Conservation (phyloP, 1,284 basidiomycete species). For the Sutorius eximius region DNA sequence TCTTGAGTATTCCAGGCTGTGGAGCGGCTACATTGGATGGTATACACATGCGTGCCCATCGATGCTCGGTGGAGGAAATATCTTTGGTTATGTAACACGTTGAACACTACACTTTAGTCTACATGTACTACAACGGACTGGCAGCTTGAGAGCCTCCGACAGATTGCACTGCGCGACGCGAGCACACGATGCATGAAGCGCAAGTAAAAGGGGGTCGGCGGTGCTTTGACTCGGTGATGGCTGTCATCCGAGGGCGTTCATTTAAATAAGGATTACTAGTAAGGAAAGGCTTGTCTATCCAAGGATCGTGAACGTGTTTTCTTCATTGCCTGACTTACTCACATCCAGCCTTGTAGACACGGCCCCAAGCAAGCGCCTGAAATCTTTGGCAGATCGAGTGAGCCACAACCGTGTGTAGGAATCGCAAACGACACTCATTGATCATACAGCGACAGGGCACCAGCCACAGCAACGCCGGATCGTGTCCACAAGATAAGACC, state of each 20-base stretch:
- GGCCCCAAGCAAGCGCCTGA: slow-evolving; percentile 44
- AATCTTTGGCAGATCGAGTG: slow-evolving; percentile 37
- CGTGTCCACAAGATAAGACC: slow-evolving; percentile 68
- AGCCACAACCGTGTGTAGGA: neutral
- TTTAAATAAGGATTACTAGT: no score
- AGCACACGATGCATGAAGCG: no score
- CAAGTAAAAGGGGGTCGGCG: no score
- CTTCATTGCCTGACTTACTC: slow-evolving; percentile 13
- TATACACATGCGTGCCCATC: slow-evolving; percentile 27
- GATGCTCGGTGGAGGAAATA: slow-evolving; percentile 7
- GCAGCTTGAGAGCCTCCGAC: no score
- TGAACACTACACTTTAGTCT: no score
- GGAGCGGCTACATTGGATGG: slow-evolving; percentile 15
- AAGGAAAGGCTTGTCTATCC: slow-evolving; percentile 1
- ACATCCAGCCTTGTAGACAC: slow-evolving; percentile 42
- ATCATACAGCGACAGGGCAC: slow-evolving; percentile 70
- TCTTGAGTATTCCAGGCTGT: slow-evolving; percentile 13
- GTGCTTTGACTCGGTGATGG: no score
- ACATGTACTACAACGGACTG: no score
- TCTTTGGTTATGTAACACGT: no score
- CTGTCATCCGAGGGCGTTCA: no score
- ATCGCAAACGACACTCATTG: slow-evolving; percentile 43
- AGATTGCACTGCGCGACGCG: no score
- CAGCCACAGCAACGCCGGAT: slow-evolving; percentile 63
- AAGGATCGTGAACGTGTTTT: neutral